phyloP scores from a whole-genome alignment of 2,329 filamentous ascomycete genomes.

The Clonostachys chloroleuca region DNA sequence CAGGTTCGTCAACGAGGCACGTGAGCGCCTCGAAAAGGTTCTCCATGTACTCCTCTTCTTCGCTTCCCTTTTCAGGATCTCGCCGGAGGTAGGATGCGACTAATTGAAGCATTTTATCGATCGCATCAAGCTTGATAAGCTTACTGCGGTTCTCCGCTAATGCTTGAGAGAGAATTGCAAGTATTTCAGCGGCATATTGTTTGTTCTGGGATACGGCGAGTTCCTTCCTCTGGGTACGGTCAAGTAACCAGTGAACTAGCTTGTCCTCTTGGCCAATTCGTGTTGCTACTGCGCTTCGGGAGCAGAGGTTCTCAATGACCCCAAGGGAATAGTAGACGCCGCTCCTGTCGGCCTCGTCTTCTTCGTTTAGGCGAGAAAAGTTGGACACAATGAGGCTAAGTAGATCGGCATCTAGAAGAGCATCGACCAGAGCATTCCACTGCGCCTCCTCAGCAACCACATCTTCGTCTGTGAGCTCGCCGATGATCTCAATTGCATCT shows the following conservation, averaged over 20 bases:
- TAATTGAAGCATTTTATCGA: constrained; percentile 78
- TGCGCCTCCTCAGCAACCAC: constrained; percentile 75
- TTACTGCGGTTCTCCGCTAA: constrained; percentile 60
- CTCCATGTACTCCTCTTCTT: constrained; percentile 93
- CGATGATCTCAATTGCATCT: constrained; percentile 81
- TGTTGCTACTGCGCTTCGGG: constrained; percentile 63
- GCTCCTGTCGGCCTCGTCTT: constrained; percentile 64
- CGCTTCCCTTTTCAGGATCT: constrained; percentile 78
- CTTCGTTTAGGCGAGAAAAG: constrained; percentile 75
- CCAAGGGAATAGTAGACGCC: constrained; percentile 84
- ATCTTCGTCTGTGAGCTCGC: constrained; percentile 90
- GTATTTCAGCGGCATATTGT: constrained; percentile 87
- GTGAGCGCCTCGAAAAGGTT: constrained; percentile 87
- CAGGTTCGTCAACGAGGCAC: constrained; percentile 69
- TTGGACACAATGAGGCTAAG: constrained; percentile 73
- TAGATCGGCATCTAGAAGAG: constrained; percentile 63
- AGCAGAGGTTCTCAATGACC: constrained; percentile 83
- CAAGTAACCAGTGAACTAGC: constrained; percentile 73
- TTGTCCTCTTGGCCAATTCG: constrained; percentile 65
- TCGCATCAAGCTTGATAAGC: constrained; percentile 62
- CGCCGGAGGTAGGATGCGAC: constrained; percentile 80
- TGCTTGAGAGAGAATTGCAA: constrained; percentile 83
- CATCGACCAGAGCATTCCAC: constrained; percentile 73
- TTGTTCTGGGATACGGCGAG: constrained; percentile 78
- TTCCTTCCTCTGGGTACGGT: constrained; percentile 68